These are phyloP conservation scores for Sporobolomyces phaffii DNA, from an alignment of 768 basidiomycete species.

Conservation along the genomic window DNA sequence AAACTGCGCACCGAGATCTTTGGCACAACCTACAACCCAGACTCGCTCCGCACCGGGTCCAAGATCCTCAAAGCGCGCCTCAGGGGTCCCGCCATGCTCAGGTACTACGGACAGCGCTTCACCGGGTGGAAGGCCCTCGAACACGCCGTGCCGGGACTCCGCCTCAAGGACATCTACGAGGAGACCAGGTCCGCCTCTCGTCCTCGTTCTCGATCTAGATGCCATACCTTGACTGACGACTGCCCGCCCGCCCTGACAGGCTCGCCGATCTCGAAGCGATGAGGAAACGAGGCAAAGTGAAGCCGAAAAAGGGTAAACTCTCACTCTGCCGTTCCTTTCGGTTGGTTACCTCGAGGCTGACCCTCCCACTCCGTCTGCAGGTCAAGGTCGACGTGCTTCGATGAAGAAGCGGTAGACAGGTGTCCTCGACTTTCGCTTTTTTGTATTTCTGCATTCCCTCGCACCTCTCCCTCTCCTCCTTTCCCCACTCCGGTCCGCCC, in stretches of 20 bases:
- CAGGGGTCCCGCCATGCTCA: constrained; percentile 75
- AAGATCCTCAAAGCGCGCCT: constrained; percentile 81
- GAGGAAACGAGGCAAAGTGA: constrained; percentile 37
- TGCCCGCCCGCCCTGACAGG: neutral
- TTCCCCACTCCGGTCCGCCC: neutral
- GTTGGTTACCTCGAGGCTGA: neutral
- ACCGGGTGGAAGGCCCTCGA: constrained; percentile 22
- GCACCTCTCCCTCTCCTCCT: neutral
- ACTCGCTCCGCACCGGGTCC: constrained; percentile 71
- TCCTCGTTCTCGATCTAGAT: neutral
- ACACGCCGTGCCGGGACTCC: constrained; percentile 17
- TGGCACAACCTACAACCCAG: constrained; percentile 82
- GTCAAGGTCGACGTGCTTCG: constrained; percentile 34
- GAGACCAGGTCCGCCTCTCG: constrained; percentile 30
- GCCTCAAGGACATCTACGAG: constrained; percentile 30
- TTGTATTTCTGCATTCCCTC: neutral
- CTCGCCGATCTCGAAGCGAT: constrained; percentile 41
- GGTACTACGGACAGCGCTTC: constrained; percentile 62
- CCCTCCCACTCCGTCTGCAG: neutral
- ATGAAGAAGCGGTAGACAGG: constrained; percentile 37
- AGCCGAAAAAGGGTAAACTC: constrained; percentile 38
- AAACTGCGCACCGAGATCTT: constrained; percentile 69
- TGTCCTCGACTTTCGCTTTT: neutral
- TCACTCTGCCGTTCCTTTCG: neutral
- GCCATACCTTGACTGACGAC: neutral